A percentile compares a stretch with the other conserved stretches of the same genome.
These are phyloP conservation scores for Sporothrix brasiliensis DNA, from an alignment of 2,329 filamentous ascomycete species.

Conservation along the genomic window DNA sequence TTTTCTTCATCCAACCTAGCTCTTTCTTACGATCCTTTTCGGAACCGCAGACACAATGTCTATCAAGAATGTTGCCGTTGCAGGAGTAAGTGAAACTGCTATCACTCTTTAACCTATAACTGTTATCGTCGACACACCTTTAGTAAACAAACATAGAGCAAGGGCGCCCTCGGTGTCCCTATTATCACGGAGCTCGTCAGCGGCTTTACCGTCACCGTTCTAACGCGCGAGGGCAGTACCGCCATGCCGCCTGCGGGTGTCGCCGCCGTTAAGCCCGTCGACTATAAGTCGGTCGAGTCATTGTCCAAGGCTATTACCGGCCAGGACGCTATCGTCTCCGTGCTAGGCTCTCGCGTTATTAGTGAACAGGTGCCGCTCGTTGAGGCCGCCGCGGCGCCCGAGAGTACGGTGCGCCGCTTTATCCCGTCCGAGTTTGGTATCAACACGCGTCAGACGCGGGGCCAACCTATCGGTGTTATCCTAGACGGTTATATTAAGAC, in stretches of 20 bases:
- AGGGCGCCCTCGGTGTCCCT: slow-evolving; percentile 42
- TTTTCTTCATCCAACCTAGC: neutral
- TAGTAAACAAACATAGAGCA: slow-evolving; percentile 38
- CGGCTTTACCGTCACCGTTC: slow-evolving; percentile 54
- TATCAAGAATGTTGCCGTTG: slow-evolving; percentile 44
- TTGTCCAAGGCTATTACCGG: slow-evolving; percentile 50
- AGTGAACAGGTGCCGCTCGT: slow-evolving; percentile 37
- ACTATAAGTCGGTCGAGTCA: slow-evolving; percentile 48
- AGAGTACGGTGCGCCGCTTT: slow-evolving; percentile 37
- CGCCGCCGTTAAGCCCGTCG: slow-evolving; percentile 48
- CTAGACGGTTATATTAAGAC: slow-evolving; percentile 52
- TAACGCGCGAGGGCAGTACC: slow-evolving; percentile 52
- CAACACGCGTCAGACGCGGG: slow-evolving; percentile 36
- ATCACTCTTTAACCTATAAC: neutral
- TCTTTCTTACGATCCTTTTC: slow-evolving; percentile 16
- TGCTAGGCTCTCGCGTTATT: slow-evolving; percentile 50
- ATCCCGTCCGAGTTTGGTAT: slow-evolving; percentile 41
- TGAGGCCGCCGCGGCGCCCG: slow-evolving; percentile 38
- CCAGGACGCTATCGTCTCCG: slow-evolving; percentile 56
- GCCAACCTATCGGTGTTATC: slow-evolving; percentile 33
- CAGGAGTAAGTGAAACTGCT: slow-evolving; percentile 42
- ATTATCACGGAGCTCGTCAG: slow-evolving; percentile 42
- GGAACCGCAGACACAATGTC: slow-evolving; percentile 36
- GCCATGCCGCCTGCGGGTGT: slow-evolving; percentile 45
- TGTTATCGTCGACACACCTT: neutral